A percentile compares a stretch with the other conserved stretches of the same genome.
These are phyloP conservation scores for Clavispora vitiphila DNA, from an alignment of 805 yeast genomes.

Conservation along the genomic window DNA sequence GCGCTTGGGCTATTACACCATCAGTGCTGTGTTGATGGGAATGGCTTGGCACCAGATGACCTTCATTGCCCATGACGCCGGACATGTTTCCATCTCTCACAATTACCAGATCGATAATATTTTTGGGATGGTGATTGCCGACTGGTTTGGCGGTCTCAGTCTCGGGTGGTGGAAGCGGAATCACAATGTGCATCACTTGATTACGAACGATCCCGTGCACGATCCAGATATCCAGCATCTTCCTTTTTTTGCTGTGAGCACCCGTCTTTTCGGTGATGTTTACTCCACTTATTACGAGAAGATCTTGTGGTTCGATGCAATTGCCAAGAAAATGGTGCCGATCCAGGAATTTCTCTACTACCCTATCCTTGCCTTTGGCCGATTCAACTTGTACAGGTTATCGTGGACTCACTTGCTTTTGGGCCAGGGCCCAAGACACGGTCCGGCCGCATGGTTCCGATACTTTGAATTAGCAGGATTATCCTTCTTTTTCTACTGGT, in stretches of 20 bases:
- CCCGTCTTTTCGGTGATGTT: constrained; percentile 60
- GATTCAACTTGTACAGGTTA: constrained; percentile 77
- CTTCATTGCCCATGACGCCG: constrained; percentile 87
- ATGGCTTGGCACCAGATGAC: constrained; percentile 86
- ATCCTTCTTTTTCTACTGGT: constrained; percentile 73
- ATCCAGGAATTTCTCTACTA: constrained; percentile 70
- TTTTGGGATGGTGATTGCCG: constrained; percentile 68
- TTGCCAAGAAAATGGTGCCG: constrained; percentile 55
- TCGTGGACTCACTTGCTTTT: constrained; percentile 71
- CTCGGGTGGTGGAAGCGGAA: constrained; percentile 94
- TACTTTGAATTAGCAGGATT: constrained; percentile 73
- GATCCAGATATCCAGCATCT: constrained; percentile 93
- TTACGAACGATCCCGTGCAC: constrained; percentile 90
- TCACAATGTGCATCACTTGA: constrained; percentile 88
- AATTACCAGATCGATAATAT: constrained; percentile 70
- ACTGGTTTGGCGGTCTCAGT: constrained; percentile 82
- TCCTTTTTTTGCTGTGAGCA: constrained; percentile 85
- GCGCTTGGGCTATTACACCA: constrained; percentile 37
- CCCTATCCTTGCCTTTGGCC: constrained; percentile 74
- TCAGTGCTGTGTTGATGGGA: constrained; percentile 66
- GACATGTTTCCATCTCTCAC: constrained; percentile 80
- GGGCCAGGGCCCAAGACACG: constrained; percentile 77
- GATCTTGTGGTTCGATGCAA: constrained; percentile 58
- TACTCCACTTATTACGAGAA: constrained; percentile 79
- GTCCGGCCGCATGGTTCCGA: constrained; percentile 83